Conservation (phyloP, 305 asterid genomes). For the Fraxinus greggii region DNA sequence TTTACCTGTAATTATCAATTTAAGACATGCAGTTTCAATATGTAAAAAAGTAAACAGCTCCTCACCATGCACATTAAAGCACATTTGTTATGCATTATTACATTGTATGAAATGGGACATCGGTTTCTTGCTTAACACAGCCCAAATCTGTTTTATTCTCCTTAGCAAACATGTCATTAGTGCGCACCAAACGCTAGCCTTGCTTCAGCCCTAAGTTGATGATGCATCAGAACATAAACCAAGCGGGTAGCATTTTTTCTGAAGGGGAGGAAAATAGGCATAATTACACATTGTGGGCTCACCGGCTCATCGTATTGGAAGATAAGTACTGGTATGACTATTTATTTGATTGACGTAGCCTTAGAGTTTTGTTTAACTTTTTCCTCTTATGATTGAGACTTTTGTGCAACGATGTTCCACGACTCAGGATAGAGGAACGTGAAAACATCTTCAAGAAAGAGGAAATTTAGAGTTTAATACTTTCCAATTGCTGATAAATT, state of each 20-base stretch:
- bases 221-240: not conserved
- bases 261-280: not conserved
- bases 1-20: slow-evolving; percentile 46
- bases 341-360: not conserved
- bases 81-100: not conserved
- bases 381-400: not conserved
- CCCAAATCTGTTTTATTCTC: not conserved
- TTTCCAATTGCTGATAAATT: not conserved
- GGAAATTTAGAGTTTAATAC: not conserved
- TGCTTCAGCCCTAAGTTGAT: not conserved
- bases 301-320: not conserved
- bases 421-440: not conserved
- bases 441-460: not conserved
- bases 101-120: not conserved
- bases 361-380: not conserved
- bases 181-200: not conserved
- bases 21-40: not conserved
- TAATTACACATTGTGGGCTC: not conserved
- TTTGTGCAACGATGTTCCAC: not conserved
- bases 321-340: not conserved
- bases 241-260: not conserved
- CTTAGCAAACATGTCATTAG: not conserved
- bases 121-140: not conserved
- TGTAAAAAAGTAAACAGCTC: not conserved
- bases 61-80: not conserved